Evolutionary conservation across 352 stramenopile genomes (phyloP).

Genomic region (Globisporangium carolinianum): DNA sequence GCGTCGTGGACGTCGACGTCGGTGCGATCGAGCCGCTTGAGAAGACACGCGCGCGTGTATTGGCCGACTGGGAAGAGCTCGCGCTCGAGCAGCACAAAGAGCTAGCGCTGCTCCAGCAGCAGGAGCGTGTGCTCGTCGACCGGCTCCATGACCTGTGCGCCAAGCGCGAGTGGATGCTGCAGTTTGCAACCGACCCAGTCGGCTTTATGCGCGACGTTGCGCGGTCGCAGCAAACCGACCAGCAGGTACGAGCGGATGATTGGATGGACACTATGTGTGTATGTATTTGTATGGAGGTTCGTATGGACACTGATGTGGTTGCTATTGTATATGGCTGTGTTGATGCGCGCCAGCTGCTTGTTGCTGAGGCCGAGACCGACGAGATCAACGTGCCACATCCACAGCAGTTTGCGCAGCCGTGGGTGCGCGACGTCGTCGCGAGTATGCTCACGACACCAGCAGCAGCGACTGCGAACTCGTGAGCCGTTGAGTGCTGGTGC

Average conservation of each 20-base stretch:
- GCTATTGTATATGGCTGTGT: no score
- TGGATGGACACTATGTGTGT: neutral
- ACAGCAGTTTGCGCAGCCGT: constrained; percentile 64
- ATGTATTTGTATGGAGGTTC: neutral
- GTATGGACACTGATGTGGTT: no score
- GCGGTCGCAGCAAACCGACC: constrained; percentile 49
- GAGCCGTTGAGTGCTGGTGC: no score
- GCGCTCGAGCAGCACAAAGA: constrained; percentile 65
- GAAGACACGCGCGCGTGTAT: constrained; percentile 20
- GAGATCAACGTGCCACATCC: constrained; percentile 49
- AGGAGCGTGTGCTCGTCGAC: constrained; percentile 47
- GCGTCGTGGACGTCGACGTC: constrained; percentile 58
- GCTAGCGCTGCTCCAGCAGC: constrained; percentile 40
- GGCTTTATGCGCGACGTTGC: constrained; percentile 55
- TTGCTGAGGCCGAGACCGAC: constrained; percentile 48
- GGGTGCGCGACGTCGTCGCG: constrained; percentile 50
- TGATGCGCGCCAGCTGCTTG: constrained; percentile 30
- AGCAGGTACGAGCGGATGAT: constrained; percentile 28
- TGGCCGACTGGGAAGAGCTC: constrained; percentile 56
- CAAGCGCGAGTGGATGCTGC: constrained; percentile 64
- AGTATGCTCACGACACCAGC: constrained; percentile 22
- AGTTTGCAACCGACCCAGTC: constrained; percentile 59
- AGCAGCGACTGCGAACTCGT: constrained; percentile 2
- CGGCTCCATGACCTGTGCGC: constrained; percentile 35
- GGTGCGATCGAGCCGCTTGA: constrained; percentile 44